Evolutionary conservation across 2,329 filamentous ascomycete genomes (phyloP), one percentile per base, ranked within the genome.

Genomic region (Fusarium albosuccineum): DNA sequence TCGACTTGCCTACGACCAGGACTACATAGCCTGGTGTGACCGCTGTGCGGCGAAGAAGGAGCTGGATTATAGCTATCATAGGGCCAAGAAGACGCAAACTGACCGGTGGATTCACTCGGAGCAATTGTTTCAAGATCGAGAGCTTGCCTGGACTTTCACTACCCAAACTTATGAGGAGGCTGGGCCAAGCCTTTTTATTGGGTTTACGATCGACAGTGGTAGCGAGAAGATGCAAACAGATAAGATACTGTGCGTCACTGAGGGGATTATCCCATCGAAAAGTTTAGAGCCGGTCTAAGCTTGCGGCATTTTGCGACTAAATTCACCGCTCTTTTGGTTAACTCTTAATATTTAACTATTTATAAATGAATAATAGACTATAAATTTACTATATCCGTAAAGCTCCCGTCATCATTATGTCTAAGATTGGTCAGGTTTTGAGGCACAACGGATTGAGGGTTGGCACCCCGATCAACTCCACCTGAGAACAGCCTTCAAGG

Each of bases 21-120:
- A 33, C 4, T 50, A 61, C 14, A 5, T 14, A 2, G 26, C 30
- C 17, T 69, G 66, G 66, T 39, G 45, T 8, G 30, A 41, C 1
- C 40, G 58, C 2, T 56, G 44, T 9, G 9, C 9, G 9, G 6
- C 0, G 1, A 14, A 17, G 4, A 29, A 11, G 1, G 22, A 22
- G 22, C 36, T 57, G n/a, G 55, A 53, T 5, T 69, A 64, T 4
- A 56, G 59, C 29, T 9, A 61, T 9, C 63, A 69, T 2, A n/a
- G 52, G 1, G 40, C 17, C 13, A 64, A 61, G 33, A 70, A 67
- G 13, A 8, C 26, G 0, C 44, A 48, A 10, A 10, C 64, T 9
- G 55, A 67, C 40, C 6, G 30, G n/a, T 59, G 67, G 66, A 33
- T 68, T 1, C 11, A 9, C 6, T 17, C 13, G 5, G 50, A 62